These are phyloP conservation scores for Calocybe gangraenosa DNA, from an alignment of 768 basidiomycete species.

Conservation along the genomic window DNA sequence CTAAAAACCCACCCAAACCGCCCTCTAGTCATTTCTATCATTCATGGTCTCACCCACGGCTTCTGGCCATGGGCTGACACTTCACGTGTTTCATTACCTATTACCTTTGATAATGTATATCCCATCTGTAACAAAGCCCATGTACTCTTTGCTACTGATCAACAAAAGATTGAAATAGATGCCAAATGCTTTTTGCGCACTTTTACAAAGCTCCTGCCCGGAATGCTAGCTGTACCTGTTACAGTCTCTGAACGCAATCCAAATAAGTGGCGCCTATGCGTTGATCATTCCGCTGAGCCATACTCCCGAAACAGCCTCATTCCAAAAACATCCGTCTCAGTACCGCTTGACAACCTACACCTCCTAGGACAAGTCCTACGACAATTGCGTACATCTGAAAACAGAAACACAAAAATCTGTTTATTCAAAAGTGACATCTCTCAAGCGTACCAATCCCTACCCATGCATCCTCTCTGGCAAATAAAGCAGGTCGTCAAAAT, in stretches of 20 bases:
- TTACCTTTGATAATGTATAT: background rate
- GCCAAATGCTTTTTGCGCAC: background rate
- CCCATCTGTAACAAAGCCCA: background rate
- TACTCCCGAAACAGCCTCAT: background rate
- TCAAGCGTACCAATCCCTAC: slow-evolving; percentile 28
- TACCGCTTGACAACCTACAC: background rate
- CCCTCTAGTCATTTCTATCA: slow-evolving; percentile 32
- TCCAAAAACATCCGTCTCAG: background rate
- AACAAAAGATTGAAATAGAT: background rate
- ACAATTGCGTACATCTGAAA: background rate
- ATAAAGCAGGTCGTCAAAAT: slow-evolving; percentile 30
- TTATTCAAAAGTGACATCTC: slow-evolving; percentile 37
- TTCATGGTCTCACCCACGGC: slow-evolving; percentile 24
- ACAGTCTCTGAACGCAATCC: background rate
- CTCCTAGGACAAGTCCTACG: background rate
- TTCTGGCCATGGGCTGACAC: slow-evolving; percentile 41
- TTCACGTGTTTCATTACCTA: slow-evolving; percentile 12
- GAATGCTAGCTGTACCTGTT: background rate
- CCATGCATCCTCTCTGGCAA: slow-evolving; percentile 25
- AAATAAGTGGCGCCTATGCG: background rate
- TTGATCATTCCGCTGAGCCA: background rate
- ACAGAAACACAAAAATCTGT: background rate
- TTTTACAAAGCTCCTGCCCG: background rate
- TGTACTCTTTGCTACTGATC: background rate
- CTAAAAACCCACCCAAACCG: slow-evolving; percentile 4